Percentiles rank a stretch among this genome's conserved stretches.
These are phyloP conservation scores for Syncephalastrum sp. DNA, from an alignment of 371 early-diverging fungal genomes.

Conservation along the genomic window DNA sequence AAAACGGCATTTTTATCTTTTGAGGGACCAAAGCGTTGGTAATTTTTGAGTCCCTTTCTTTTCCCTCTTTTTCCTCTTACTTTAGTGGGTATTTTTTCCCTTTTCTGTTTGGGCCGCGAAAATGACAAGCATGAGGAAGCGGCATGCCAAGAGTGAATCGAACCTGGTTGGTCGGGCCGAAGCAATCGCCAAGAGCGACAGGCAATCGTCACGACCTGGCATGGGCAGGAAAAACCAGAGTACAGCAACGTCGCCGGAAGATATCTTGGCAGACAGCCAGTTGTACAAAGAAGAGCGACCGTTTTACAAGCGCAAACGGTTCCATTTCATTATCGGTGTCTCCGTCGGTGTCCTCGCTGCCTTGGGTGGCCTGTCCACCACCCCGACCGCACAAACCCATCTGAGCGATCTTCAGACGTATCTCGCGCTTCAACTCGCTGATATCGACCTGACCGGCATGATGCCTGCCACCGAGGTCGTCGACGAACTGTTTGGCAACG, in stretches of 20 bases:
- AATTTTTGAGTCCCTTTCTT: too few species aligned
- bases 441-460: constrained; percentile 63
- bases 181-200: too few species aligned
- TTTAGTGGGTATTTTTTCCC: too few species aligned
- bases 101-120: too few species aligned
- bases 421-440: constrained; percentile 43
- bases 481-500: constrained; percentile 68
- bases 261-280: constrained; percentile 26
- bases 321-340: constrained; percentile 41
- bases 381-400: constrained; percentile 39
- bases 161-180: too few species aligned
- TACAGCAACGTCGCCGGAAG: constrained; percentile 15
- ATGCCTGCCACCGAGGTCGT: constrained; percentile 69
- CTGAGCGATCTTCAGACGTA: constrained; percentile 41
- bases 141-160: too few species aligned
- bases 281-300: constrained; percentile 17
- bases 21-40: too few species aligned
- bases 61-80: too few species aligned
- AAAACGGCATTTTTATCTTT: too few species aligned
- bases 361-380: constrained; percentile 27
- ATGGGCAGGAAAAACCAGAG: neutral
- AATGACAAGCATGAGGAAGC: too few species aligned
- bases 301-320: constrained; percentile 38
- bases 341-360: constrained; percentile 23
- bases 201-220: too few species aligned